These are phyloP conservation scores for Juglanconis sp. DNA, from an alignment of 2,329 filamentous ascomycete species.

Conservation along the genomic window DNA sequence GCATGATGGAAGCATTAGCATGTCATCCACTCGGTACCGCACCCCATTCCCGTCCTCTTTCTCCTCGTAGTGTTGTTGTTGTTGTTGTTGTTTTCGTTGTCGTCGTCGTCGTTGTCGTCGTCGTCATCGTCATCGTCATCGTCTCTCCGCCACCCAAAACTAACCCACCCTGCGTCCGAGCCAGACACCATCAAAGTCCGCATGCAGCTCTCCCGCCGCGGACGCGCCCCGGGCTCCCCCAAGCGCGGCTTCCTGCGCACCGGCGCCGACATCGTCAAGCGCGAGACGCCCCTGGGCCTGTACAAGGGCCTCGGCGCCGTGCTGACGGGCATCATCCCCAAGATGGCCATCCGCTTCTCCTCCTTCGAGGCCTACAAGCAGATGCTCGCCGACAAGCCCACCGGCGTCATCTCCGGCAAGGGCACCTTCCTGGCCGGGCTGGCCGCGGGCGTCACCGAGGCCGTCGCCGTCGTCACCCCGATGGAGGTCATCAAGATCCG, in stretches of 20 bases:
- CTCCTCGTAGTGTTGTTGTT: not conserved
- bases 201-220: slow-evolving; percentile 94
- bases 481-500: slow-evolving; percentile 99
- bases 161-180: slow-evolving; percentile 3
- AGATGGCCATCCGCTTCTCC: slow-evolving; percentile 99
- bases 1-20: slow-evolving; percentile 97
- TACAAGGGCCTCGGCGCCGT: slow-evolving; percentile 99
- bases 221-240: slow-evolving; percentile 76
- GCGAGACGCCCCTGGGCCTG: slow-evolving; percentile 86
- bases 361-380: slow-evolving; percentile 97
- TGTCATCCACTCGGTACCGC: slow-evolving; percentile 85
- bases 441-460: slow-evolving; percentile 90
- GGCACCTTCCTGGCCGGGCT: slow-evolving; percentile 74
- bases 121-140: too few relatives aligned
- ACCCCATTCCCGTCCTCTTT: slow-evolving; percentile 9
- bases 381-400: slow-evolving; percentile 64
- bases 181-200: slow-evolving; percentile 96
- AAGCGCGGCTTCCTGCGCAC: slow-evolving; percentile 85
- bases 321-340: slow-evolving; percentile 91
- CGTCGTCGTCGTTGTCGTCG: too few relatives aligned
- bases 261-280: slow-evolving; percentile 78
- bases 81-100: too few relatives aligned
- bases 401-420: slow-evolving; percentile 65
- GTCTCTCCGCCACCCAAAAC: slow-evolving; percentile 21
- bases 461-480: slow-evolving; percentile 90